Evolutionary conservation across 495 filamentous ascomycete genomes (phyloP), one percentile per base, ranked within the genome.

Genomic region (Neurospora tetraspora): DNA sequence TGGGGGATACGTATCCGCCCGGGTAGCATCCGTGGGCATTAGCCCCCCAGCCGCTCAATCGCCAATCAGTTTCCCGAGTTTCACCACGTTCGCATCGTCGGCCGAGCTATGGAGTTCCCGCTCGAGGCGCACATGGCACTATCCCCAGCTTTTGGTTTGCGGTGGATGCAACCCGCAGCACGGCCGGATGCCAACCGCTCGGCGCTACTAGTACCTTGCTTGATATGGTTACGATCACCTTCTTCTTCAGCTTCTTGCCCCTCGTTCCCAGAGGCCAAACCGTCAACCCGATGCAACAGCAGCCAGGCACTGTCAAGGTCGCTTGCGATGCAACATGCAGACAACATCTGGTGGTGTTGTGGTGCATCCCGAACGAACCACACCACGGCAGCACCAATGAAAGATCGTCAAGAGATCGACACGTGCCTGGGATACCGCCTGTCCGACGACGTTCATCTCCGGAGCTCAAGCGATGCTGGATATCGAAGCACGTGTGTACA

Each of bases 31-130:
- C 34, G 23, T 69, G 68, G 39, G 16, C 68, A 39, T n/a, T 37
- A 39, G 39, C 37, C 65, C 68, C 34, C 36, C 71, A 1, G 27
- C 39, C 42, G 36, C 18, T n/a, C 37, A 36, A n/a, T 69, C 37
- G 71, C 71, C 71, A 72, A 72, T 72, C 71, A 72, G 37, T 20
- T 16, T 40, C 59, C 16, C 8, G 23, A 31, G 11, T 53, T 68
- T 18, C 16, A 38, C 59, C 71, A 72, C 71, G 71, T 72, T 72
- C 43, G 8, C n/a, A n/a, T 36, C 23, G 27, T 61, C 53, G 53
- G 12, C 14, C 53, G 8, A 61, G 10, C 53, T 65, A 14, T 65
- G 53, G 27, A 31, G 53, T 65, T 65, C 27, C 27, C 53, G 53
- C 53, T 34, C 53, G 34, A 14, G 23, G 27, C 23, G 27, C 53